These are phyloP conservation scores for Hydnum rufescens DNA, from an alignment of 768 basidiomycete species.

Conservation along the genomic window DNA sequence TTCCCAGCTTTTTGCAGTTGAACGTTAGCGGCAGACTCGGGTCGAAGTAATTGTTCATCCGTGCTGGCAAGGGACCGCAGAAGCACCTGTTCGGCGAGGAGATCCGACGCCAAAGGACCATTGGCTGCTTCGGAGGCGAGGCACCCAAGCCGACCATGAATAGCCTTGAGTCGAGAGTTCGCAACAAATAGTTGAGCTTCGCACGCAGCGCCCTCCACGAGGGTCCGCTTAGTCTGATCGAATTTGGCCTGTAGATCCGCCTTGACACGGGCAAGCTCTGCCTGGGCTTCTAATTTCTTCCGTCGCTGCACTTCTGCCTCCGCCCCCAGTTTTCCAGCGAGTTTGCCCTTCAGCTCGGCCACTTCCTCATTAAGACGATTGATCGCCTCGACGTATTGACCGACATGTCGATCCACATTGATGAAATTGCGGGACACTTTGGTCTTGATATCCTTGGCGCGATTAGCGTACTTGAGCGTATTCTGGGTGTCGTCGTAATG, in stretches of 20 bases:
- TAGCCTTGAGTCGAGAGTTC: conserved; percentile 41
- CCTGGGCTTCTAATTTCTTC: conserved; percentile 46
- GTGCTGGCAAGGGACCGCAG: conserved; percentile 44
- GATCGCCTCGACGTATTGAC: conserved; percentile 88
- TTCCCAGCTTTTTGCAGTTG: conserved; percentile 52
- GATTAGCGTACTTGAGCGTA: conserved; percentile 91
- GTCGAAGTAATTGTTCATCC: conserved; percentile 46
- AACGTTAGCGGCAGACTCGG: conserved; percentile 35
- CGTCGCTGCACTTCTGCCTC: conserved; percentile 47
- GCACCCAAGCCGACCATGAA: conserved; percentile 40
- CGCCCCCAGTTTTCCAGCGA: conserved; percentile 45
- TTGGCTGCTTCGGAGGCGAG: conserved; percentile 18
- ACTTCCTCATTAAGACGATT: conserved; percentile 72
- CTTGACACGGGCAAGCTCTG: conserved; percentile 56
- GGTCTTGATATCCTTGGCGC: conserved; percentile 96
- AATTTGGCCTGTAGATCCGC: conserved; percentile 50
- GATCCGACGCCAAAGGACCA: conserved; percentile 28
- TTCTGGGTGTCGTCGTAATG: conserved; percentile 99
- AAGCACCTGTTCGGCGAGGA: conserved; percentile 55
- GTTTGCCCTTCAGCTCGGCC: conserved; percentile 65
- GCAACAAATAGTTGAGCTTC: conserved; percentile 52
- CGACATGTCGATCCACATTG: conserved; percentile 87
- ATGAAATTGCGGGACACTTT: conserved; percentile 86
- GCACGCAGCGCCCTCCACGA: conserved; percentile 58
- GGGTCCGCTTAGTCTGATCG: conserved; percentile 48